These are phyloP conservation scores for Thermothielavioides terrestris DNA, from an alignment of 495 filamentous ascomycete species.

Conservation along the genomic window DNA sequence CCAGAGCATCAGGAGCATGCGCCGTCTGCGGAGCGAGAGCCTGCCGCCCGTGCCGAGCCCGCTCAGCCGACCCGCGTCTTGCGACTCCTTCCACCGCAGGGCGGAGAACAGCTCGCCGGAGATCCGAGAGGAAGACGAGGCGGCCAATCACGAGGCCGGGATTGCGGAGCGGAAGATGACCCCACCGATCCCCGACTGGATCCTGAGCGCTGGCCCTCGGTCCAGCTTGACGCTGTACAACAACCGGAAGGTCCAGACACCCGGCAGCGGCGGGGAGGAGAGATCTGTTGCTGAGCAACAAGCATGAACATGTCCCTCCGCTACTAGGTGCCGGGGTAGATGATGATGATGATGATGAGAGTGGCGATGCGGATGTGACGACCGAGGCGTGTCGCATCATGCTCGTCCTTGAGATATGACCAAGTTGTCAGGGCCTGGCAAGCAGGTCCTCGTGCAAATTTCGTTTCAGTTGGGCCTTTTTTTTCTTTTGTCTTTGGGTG, in stretches of 20 bases:
- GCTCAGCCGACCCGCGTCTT: constrained; percentile 42
- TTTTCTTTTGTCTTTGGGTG: background rate
- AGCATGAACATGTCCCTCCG: no score
- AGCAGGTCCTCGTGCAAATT: background rate
- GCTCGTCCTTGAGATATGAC: background rate
- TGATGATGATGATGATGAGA: no score
- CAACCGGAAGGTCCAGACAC: constrained; percentile 14
- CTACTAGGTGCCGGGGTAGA: no score
- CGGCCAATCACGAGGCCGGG: background rate
- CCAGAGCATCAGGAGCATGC: constrained; percentile 50
- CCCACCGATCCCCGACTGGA: constrained; percentile 51
- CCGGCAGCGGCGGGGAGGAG: background rate
- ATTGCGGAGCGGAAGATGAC: constrained; percentile 40
- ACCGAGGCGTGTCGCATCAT: background rate
- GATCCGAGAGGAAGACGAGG: constrained; percentile 26
- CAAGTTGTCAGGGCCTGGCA: background rate
- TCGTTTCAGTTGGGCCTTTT: background rate
- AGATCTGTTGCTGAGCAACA: background rate
- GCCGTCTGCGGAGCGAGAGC: constrained; percentile 49
- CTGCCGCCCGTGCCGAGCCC: constrained; percentile 47
- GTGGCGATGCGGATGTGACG: background rate
- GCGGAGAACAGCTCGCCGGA: constrained; percentile 20
- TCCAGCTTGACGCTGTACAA: constrained; percentile 36
- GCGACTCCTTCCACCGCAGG: constrained; percentile 34
- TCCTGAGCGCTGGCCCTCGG: constrained; percentile 41